Conservation (phyloP, 2,329 filamentous ascomycete species). For the Purpureocillium lavendulum region DNA sequence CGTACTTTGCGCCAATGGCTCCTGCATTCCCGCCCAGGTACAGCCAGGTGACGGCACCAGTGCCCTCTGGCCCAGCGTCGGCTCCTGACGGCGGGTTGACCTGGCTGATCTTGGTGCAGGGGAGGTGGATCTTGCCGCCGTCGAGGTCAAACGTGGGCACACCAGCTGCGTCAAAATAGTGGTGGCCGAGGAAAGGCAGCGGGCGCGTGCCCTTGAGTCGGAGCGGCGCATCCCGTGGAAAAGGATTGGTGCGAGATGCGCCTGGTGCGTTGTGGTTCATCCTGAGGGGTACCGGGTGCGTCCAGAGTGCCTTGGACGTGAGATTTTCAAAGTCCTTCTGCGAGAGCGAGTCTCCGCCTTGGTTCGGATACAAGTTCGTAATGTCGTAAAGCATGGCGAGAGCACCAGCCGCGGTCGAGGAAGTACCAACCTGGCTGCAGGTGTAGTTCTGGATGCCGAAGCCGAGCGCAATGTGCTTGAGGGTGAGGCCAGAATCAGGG, state of each 20-base stretch:
- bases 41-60: constrained; percentile 49
- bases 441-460: constrained; percentile 65
- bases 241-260: constrained; percentile 37
- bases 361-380: constrained; percentile 40
- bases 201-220: constrained; percentile 26
- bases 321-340: constrained; percentile 30
- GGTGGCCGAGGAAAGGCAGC: constrained; percentile 48
- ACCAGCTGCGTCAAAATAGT: constrained; percentile 52
- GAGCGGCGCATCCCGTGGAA: constrained; percentile 28
- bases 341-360: constrained; percentile 26
- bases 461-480: constrained; percentile 51
- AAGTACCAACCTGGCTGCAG: constrained; percentile 32
- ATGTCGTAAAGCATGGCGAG: constrained; percentile 54
- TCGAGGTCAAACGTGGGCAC: constrained; percentile 53
- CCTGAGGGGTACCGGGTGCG: constrained; percentile 39
- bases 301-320: constrained; percentile 29
- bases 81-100: constrained; percentile 43
- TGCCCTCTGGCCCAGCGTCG: constrained; percentile 34
- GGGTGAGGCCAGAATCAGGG: constrained; percentile 26
- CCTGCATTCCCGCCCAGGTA: constrained; percentile 32
- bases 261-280: constrained; percentile 23
- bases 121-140: constrained; percentile 25
- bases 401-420: constrained; percentile 40
- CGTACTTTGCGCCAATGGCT: constrained; percentile 27
- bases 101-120: constrained; percentile 38